phyloP scores from a whole-genome alignment of 2,329 filamentous ascomycete genomes.

The Hysterium pulicare region DNA sequence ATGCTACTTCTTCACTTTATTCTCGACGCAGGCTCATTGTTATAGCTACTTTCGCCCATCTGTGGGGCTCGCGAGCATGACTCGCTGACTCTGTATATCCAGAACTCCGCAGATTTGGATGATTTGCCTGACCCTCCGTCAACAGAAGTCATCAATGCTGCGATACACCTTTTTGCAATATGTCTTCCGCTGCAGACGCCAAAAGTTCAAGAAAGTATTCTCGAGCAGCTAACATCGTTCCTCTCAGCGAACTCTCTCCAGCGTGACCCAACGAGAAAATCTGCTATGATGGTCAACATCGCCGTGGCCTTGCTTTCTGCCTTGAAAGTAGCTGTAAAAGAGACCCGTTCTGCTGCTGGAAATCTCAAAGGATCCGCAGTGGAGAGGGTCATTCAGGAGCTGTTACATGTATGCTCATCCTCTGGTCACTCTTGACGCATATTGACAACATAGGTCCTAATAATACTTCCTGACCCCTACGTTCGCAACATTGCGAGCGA shows the following conservation, averaged over 20 bases:
- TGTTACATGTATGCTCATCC: slow-evolving; percentile 69
- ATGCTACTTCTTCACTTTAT: background rate
- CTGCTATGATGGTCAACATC: slow-evolving; percentile 88
- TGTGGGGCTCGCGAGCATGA: slow-evolving; percentile 87
- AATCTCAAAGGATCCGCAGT: slow-evolving; percentile 72
- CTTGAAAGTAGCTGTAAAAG: slow-evolving; percentile 78
- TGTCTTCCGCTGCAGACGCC: slow-evolving; percentile 83
- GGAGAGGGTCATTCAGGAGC: slow-evolving; percentile 64
- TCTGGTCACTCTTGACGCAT: slow-evolving; percentile 4
- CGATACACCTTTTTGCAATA: slow-evolving; percentile 88
- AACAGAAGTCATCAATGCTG: slow-evolving; percentile 91
- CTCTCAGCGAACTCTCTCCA: slow-evolving; percentile 76
- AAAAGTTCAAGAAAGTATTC: slow-evolving; percentile 91
- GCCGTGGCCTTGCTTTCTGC: slow-evolving; percentile 76
- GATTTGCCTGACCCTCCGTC: slow-evolving; percentile 72
- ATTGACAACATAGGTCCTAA: slow-evolving; percentile 53
- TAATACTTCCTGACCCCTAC: slow-evolving; percentile 80
- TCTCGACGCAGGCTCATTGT: slow-evolving; percentile 12
- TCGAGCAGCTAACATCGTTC: slow-evolving; percentile 91
- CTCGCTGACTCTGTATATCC: slow-evolving; percentile 73
- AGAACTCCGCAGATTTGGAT: slow-evolving; percentile 47
- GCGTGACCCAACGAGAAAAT: slow-evolving; percentile 81
- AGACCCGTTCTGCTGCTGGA: slow-evolving; percentile 69
- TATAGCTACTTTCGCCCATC: slow-evolving; percentile 57
- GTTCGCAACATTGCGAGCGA: slow-evolving; percentile 82